Percentiles rank a stretch among this genome's conserved stretches.
These are phyloP conservation scores for Fusarium torulosum DNA, from an alignment of 2,329 filamentous ascomycete genomes.

Conservation along the genomic window DNA sequence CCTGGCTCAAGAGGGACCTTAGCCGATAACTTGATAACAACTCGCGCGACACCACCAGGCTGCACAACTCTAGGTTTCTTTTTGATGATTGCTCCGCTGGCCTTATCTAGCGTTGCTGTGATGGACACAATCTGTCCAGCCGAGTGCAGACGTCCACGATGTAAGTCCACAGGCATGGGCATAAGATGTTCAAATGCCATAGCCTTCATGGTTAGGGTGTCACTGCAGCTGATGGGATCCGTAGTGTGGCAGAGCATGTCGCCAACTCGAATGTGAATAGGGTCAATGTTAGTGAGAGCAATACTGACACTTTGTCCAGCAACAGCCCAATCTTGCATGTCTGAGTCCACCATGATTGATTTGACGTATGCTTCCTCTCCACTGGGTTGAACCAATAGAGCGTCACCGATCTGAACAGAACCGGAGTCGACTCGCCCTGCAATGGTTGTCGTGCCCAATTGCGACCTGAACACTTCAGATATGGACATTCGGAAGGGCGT, in stretches of 20 bases:
- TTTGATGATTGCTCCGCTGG: constrained; percentile 79
- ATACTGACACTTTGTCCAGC: constrained; percentile 90
- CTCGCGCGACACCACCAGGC: constrained; percentile 80
- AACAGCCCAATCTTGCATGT: constrained; percentile 86
- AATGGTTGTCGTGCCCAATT: constrained; percentile 85
- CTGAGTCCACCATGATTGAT: constrained; percentile 80
- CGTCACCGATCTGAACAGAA: constrained; percentile 85
- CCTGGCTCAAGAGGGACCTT: constrained; percentile 85
- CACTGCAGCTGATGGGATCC: constrained; percentile 76
- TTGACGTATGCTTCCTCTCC: constrained; percentile 86
- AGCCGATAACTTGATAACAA: constrained; percentile 79
- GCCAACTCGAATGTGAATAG: constrained; percentile 82
- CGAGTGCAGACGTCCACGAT: constrained; percentile 84
- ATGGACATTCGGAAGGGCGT: constrained; percentile 90
- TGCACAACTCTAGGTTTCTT: constrained; percentile 88
- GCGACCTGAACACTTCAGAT: constrained; percentile 85
- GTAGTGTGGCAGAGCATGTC: constrained; percentile 85
- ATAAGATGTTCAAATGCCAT: constrained; percentile 90
- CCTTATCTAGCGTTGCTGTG: constrained; percentile 81
- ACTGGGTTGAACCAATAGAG: constrained; percentile 82
- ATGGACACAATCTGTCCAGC: constrained; percentile 80
- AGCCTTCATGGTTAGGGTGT: constrained; percentile 83
- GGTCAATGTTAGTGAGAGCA: constrained; percentile 87
- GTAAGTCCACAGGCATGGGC: constrained; percentile 90
- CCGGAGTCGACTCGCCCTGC: constrained; percentile 89